A percentile compares a stretch with the other conserved stretches of the same genome.
Conservation (phyloP, 2,329 filamentous ascomycete species). For the Phyllosticta citrichinensis region DNA sequence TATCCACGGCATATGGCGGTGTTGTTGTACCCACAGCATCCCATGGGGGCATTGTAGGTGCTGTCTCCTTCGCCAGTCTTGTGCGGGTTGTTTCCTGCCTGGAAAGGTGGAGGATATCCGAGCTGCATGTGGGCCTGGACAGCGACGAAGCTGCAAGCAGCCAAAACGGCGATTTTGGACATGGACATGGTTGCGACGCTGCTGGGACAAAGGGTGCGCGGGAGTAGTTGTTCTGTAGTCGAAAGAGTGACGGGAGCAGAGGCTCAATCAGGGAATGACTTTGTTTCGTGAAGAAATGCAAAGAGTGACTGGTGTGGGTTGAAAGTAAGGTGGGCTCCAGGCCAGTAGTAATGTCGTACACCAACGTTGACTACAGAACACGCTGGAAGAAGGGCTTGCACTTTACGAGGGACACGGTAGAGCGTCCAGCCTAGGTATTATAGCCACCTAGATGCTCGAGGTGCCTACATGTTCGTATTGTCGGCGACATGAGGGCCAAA, state of each 20-base stretch:
- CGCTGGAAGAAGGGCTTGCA: not conserved
- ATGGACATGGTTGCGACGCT: not conserved
- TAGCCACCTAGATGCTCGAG: not conserved
- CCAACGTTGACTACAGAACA: not conserved
- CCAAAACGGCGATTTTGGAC: not conserved
- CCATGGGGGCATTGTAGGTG: slow-evolving; percentile 6
- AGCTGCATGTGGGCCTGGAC: slow-evolving; percentile 10
- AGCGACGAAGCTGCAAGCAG: not conserved
- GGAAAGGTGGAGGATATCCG: slow-evolving; percentile 5
- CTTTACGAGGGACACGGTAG: not conserved
- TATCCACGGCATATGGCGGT: slow-evolving; percentile 7
- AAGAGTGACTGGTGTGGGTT: not conserved
- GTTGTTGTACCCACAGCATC: slow-evolving; percentile 6
- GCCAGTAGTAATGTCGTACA: not conserved
- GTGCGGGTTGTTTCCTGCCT: slow-evolving; percentile 9
- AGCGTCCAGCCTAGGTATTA: not conserved
- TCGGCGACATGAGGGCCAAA: not conserved
- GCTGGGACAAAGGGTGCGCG: not conserved
- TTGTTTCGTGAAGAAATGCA: not conserved
- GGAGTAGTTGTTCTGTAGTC: not conserved
- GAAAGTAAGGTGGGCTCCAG: not conserved
- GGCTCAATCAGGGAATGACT: not conserved
- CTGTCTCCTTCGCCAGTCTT: not conserved
- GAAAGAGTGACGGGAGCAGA: not conserved
- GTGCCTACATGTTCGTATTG: not conserved